A percentile compares a stretch with the other conserved stretches of the same genome.
Evolutionary conservation across 345 rosid genomes (phyloP).

Genomic region (Eucalyptus virginea): DNA sequence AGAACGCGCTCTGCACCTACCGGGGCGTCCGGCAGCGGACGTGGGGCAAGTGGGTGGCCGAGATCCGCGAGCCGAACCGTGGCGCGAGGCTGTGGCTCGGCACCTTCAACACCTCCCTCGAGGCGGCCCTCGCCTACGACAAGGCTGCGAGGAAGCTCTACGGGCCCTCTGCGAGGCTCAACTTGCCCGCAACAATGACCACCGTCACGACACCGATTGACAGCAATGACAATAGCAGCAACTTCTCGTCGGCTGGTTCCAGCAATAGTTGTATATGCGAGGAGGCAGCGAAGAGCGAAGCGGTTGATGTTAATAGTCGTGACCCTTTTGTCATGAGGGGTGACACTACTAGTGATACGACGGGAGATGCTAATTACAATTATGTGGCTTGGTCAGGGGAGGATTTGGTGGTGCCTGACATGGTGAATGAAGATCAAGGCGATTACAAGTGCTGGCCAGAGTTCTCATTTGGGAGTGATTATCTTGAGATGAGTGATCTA

Average conservation of each 20-base stretch:
- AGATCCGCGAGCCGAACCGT: conserved; percentile 81
- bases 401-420: background rate
- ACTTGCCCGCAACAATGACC: conserved; percentile 7
- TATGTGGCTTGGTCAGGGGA: background rate
- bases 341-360: background rate
- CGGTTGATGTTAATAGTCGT: background rate
- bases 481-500: background rate
- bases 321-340: background rate
- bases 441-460: conserved; percentile 7
- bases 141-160: conserved; percentile 78
- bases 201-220: background rate
- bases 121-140: conserved; percentile 82
- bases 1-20: conserved; percentile 79
- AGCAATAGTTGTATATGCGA: background rate
- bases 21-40: conserved; percentile 92
- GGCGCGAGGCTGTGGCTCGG: conserved; percentile 98
- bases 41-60: conserved; percentile 99
- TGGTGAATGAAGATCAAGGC: background rate
- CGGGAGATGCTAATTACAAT: background rate
- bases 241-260: background rate
- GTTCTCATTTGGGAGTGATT: background rate
- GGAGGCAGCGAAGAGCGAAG: background rate
- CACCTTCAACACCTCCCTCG: conserved; percentile 68
- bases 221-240: background rate
- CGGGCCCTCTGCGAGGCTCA: conserved; percentile 68